Conservation (phyloP, 2,329 filamentous ascomycete genomes). For the Thelonectria olida region DNA sequence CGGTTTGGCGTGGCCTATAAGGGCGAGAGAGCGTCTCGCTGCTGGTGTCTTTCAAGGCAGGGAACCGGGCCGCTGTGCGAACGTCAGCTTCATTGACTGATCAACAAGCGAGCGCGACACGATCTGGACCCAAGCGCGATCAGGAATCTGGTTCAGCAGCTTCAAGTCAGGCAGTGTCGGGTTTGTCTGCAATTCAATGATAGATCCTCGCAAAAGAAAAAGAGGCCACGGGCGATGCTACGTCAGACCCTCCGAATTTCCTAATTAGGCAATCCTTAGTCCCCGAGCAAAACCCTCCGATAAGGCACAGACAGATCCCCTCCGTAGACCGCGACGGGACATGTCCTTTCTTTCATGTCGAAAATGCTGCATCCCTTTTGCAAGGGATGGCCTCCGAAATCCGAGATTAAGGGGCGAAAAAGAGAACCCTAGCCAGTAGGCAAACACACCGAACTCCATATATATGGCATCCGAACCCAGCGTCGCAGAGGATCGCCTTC, state of each 20-base stretch:
- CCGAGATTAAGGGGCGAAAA: not conserved
- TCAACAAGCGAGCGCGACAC: no score
- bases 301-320: not conserved
- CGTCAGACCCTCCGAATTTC: conserved; percentile 20
- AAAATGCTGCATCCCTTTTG: not conserved
- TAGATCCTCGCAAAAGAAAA: no score
- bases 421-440: no score
- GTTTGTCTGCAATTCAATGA: no score
- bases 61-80: no score
- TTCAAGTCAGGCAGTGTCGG: no score
- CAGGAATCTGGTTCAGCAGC: no score
- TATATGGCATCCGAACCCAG: conserved; percentile 2
- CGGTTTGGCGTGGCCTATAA: no score
- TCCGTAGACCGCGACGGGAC: not conserved
- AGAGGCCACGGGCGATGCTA: not conserved
- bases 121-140: no score
- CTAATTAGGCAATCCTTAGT: conserved; percentile 17
- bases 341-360: not conserved
- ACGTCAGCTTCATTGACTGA: no score
- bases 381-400: not conserved
- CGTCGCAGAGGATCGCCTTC: not conserved
- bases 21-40: no score
- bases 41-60: no score
- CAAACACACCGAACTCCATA: not conserved
- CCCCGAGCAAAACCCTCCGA: conserved; percentile 7